Evolutionary conservation across 371 early-diverging fungal genomes (phyloP).

Genomic region (Haplosporangium sp.): DNA sequence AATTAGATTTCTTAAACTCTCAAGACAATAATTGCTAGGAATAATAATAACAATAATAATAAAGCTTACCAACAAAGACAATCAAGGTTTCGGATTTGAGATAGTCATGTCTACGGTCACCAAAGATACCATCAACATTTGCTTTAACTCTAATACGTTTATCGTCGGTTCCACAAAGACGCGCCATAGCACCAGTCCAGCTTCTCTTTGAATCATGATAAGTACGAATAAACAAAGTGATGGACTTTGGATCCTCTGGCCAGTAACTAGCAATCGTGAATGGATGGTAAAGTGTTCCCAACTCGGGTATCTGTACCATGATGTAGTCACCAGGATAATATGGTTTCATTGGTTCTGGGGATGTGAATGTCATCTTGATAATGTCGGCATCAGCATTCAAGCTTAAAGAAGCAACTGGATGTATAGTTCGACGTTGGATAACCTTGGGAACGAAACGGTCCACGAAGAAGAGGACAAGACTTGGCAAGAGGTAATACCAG

Average conservation of each 20-base stretch:
- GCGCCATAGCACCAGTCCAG: constrained; percentile 33
- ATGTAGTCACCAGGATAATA: constrained; percentile 53
- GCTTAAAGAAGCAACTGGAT: constrained; percentile 35
- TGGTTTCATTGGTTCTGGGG: constrained; percentile 44
- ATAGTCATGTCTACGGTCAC: constrained; percentile 51
- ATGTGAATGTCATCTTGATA: constrained; percentile 30
- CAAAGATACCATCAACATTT: constrained; percentile 54
- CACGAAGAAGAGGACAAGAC: constrained; percentile 38
- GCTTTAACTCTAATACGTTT: constrained; percentile 28
- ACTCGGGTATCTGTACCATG: constrained; percentile 30
- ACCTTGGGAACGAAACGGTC: constrained; percentile 51
- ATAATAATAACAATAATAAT: constrained; percentile 4
- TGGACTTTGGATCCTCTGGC: constrained; percentile 51
- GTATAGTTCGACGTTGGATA: constrained; percentile 34
- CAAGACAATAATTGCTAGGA: neutral
- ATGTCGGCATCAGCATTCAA: constrained; percentile 47
- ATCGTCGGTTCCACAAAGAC: constrained; percentile 44
- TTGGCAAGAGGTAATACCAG: constrained; percentile 51
- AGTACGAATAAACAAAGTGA: constrained; percentile 34
- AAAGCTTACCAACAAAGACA: constrained; percentile 32
- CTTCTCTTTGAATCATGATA: constrained; percentile 24
- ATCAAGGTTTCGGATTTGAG: constrained; percentile 44
- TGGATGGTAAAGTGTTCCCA: constrained; percentile 47
- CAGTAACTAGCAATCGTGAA: constrained; percentile 53
- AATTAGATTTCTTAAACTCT: too few relatives aligned